Base-by-base conservation (phyloP, 768 basidiomycete genomes). In the Suillus subaureus region DNA sequence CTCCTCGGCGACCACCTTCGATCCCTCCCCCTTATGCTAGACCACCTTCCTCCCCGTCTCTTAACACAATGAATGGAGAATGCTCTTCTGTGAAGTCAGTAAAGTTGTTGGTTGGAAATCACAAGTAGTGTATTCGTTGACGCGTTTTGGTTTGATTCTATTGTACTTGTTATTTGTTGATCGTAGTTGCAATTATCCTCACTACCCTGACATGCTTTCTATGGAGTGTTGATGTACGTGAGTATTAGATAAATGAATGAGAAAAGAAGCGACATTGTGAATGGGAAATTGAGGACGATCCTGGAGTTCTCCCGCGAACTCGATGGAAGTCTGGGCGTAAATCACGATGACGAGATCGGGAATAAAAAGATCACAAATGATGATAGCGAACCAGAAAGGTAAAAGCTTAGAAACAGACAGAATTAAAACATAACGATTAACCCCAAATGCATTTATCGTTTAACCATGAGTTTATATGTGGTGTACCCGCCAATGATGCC, bases 401-500 rank as follows among this genome's bases (percentile, higher is more conserved):
- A 21, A 60, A 37, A 4, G 40, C 33, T 12, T 18, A 57, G 26
- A 47, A n/a, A 42, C 56, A 61, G 23, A 47, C 42, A 33, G 28
- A 62, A 63, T 11, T 58, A 54, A 16, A 45, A 64, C 51, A 66
- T 3, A 42, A 31, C 8, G 5, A 66, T 33, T 6, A 37, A 40
- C 45, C 40, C n/a, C 18, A 9, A 56, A 39, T 28, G 35, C 61
- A 23, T 61, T 64, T 66, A 78, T 8, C 80, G 79, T 62, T 80
- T 75, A 54, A 87, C 81, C 89, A 93, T 90, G 72, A 93, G 87
- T 58, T 84, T 87, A 74, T 93, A 93, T 6, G 92, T 89, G 35
- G 88, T 85, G 75, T 90, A 93, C 3, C 90, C 91, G 3, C 93
- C 94, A 33, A 96, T 75, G 61, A 92, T 67, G 11, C 94, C 97